phyloP scores from a whole-genome alignment of 225 moss, liverwort and hornwort species.

The Thuidium tamariscinum region DNA sequence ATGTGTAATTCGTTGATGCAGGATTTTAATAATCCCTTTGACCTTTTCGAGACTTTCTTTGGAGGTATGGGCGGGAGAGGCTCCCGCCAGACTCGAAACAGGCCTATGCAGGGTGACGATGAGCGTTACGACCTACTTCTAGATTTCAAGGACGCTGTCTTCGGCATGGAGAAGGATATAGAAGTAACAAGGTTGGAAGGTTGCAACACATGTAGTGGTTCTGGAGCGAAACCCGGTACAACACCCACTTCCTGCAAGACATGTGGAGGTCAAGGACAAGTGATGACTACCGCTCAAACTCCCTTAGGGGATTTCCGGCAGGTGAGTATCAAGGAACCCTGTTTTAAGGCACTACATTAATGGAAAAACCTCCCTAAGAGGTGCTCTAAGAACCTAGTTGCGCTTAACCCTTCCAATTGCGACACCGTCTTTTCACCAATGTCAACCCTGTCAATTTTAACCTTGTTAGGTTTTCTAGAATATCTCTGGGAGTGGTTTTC shows the following conservation, averaged over 20 bases:
- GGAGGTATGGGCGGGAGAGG: conserved; percentile 79
- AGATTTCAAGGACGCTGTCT: conserved; percentile 85
- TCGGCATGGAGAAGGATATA: conserved; percentile 87
- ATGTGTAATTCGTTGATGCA: conserved; percentile 1
- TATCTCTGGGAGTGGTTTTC: neutral
- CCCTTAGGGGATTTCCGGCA: conserved; percentile 91
- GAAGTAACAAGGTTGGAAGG: conserved; percentile 90
- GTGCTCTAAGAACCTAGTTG: neutral
- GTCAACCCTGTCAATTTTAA: neutral
- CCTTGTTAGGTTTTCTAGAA: neutral
- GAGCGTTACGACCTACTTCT: conserved; percentile 84
- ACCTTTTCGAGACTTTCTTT: conserved; percentile 97
- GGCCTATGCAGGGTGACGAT: conserved; percentile 94
- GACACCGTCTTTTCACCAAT: neutral
- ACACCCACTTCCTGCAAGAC: conserved; percentile 71
- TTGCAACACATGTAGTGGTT: conserved; percentile 80
- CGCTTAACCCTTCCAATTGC: neutral
- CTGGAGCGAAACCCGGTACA: conserved; percentile 90
- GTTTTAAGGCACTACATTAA: neutral
- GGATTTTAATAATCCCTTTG: conserved; percentile 97
- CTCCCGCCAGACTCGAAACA: conserved; percentile 53
- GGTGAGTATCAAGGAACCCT: conserved; percentile 10
- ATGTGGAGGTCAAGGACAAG: conserved; percentile 98
- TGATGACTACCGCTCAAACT: conserved; percentile 92
- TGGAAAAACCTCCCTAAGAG: neutral